phyloP scores from a whole-genome alignment of 1,284 basidiomycete species.

The Cryptococcus sp. region DNA sequence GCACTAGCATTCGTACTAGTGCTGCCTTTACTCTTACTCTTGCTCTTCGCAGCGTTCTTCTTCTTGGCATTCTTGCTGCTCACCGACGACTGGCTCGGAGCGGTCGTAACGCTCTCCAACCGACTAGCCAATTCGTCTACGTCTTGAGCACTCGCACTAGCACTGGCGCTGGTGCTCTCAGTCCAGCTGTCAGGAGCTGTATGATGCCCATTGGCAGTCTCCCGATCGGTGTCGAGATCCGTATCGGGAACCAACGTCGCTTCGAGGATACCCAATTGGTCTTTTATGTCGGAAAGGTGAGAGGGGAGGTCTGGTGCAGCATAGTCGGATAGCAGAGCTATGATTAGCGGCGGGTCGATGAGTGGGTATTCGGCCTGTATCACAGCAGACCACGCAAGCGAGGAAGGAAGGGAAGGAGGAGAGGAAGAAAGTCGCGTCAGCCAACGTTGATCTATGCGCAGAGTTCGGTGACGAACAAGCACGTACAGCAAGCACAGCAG shows the following conservation, averaged over 20 bases:
- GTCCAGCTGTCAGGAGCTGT: slow-evolving; percentile 7
- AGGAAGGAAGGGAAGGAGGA: background rate
- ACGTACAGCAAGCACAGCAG: slow-evolving; percentile 26
- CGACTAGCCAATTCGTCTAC: slow-evolving; percentile 7
- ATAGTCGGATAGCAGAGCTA: slow-evolving; percentile 47
- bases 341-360: slow-evolving; percentile 45
- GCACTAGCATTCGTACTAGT: slow-evolving; percentile 4
- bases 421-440: background rate
- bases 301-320: slow-evolving; percentile 26
- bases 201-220: background rate
- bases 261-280: slow-evolving; percentile 49
- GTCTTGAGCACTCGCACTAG: background rate
- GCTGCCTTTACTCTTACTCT: slow-evolving; percentile 3
- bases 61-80: background rate
- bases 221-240: slow-evolving; percentile 3
- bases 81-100: background rate
- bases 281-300: slow-evolving; percentile 31
- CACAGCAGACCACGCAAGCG: background rate
- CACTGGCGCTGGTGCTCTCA: slow-evolving; percentile 6
- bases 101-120: slow-evolving; percentile 5
- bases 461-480: background rate
- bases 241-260: slow-evolving; percentile 48
- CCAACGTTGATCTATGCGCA: background rate
- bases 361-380: slow-evolving; percentile 47
- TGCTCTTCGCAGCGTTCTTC: background rate